Evolutionary conservation across 2,329 filamentous ascomycete genomes (phyloP).

Genomic region (Fulvia fulva): DNA sequence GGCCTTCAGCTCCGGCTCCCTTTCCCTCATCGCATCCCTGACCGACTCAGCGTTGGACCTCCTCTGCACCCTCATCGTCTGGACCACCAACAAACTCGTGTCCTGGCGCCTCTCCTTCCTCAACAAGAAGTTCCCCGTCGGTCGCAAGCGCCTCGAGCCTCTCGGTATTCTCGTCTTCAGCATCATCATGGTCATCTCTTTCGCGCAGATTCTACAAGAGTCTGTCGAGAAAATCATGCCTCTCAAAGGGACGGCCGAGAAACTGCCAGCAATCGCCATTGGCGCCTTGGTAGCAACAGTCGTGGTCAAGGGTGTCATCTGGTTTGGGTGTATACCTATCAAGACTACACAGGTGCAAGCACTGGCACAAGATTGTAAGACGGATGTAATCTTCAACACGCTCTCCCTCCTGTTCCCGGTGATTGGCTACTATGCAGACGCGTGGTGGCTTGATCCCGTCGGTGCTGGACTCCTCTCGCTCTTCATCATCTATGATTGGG

Average conservation of each 20-base stretch:
- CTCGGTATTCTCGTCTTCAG: slow-evolving; percentile 61
- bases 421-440: slow-evolving; percentile 53
- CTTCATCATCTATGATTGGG: slow-evolving; percentile 68
- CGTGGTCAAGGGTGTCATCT: slow-evolving; percentile 57
- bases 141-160: slow-evolving; percentile 55
- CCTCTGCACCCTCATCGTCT: slow-evolving; percentile 58
- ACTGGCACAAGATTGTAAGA: slow-evolving; percentile 61
- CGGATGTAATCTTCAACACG: slow-evolving; percentile 62
- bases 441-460: slow-evolving; percentile 66
- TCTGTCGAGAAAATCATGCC: slow-evolving; percentile 57
- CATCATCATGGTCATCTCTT: slow-evolving; percentile 61
- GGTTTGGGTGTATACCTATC: slow-evolving; percentile 56
- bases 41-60: slow-evolving; percentile 60
- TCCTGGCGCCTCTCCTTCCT: slow-evolving; percentile 52
- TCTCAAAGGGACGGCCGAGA: slow-evolving; percentile 44
- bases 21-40: slow-evolving; percentile 59
- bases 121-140: slow-evolving; percentile 55
- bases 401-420: slow-evolving; percentile 60
- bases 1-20: slow-evolving; percentile 53
- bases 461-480: slow-evolving; percentile 61
- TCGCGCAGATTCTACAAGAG: slow-evolving; percentile 58
- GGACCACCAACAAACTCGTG: slow-evolving; percentile 57
- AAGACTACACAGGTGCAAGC: slow-evolving; percentile 63
- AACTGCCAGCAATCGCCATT: slow-evolving; percentile 52
- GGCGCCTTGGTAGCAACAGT: slow-evolving; percentile 56